Base-by-base conservation (phyloP, 768 basidiomycete species). In the Lentinula detonsa region DNA sequence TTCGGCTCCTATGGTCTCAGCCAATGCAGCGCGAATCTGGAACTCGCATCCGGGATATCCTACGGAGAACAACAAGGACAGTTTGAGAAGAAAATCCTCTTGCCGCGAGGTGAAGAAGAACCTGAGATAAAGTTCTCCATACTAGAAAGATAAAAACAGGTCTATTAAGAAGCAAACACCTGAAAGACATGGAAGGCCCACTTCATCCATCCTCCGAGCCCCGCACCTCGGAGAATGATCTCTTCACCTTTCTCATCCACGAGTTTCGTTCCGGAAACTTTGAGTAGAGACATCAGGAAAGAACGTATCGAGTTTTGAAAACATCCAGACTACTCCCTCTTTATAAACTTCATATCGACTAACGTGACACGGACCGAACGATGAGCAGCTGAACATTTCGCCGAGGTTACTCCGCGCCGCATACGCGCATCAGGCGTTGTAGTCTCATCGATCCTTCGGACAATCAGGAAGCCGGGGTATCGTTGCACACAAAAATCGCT, bases 191-290 rank as follows among this genome's bases (percentile, higher is more conserved):
- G 69, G 63, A 63, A 62, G 65, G 81, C 89, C 71, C 67, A 91
- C 90, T 86, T 90, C 86, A 92, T 88, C 89, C 90, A 91, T 68
- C 90, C 89, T 63, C 89, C 90, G 21, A 91, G 74, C n/a, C 89
- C 88, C 58, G 89, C 89, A 21, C 90, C 90, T 49, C 85, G 76
- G 57, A 89, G 77, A 61, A 87, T 76, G 62, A 87, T 75, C 64
- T 85, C 79, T 18, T 84, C 76, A 42, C 79, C 84, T 40, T 81
- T 69, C 55, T 77, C 78, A 66, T 87, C 80, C 61, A 87, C 80
- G 65, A 90, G 74, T 63, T 81, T 83, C 15, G 81, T 83, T 45
- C 85, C 86, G 61, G 77, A 75, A 13, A 87, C 80, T 64, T 75
- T 82, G 54, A 87, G 73, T 61, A 79, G 78, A 62, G 84, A 81